phyloP scores from a whole-genome alignment of 2,329 filamentous ascomycete species.

The Aspergillus carbonarius region DNA sequence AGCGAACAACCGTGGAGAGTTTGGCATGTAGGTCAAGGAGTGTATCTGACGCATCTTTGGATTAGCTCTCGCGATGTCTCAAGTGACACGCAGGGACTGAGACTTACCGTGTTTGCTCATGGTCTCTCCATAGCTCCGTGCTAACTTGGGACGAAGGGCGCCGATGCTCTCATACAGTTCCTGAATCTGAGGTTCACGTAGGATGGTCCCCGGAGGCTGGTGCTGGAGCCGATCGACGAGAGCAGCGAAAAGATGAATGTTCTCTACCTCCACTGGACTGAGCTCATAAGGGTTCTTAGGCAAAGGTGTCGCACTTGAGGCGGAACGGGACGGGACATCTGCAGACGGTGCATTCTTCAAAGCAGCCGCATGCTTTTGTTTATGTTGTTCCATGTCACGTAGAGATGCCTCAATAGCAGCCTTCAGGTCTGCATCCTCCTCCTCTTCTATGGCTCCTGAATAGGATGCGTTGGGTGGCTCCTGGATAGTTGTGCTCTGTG shows the following conservation, averaged over 20 bases:
- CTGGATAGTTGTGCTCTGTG: conserved; percentile 55
- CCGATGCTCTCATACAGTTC: conserved; percentile 97
- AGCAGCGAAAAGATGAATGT: conserved; percentile 94
- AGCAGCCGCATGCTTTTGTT: conserved; percentile 80
- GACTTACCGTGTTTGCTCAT: conserved; percentile 96
- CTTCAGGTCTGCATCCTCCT: conserved; percentile 90
- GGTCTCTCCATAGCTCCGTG: conserved; percentile 93
- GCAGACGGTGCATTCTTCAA: conserved; percentile 74
- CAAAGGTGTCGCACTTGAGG: conserved; percentile 53
- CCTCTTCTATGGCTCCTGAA: conserved; percentile 57
- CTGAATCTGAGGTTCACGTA: conserved; percentile 97
- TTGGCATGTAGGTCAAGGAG: conserved; percentile 93
- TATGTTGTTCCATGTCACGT: conserved; percentile 97
- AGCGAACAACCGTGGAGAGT: conserved; percentile 90
- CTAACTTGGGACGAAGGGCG: conserved; percentile 86
- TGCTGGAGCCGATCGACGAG: conserved; percentile 92
- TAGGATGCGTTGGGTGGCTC: conserved; percentile 47
- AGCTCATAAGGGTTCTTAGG: conserved; percentile 94
- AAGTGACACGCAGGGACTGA: background rate
- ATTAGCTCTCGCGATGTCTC: conserved; percentile 19
- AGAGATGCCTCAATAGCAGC: conserved; percentile 93
- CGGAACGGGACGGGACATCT: conserved; percentile 48
- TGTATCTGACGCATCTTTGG: conserved; percentile 61
- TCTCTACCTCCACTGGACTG: conserved; percentile 89
- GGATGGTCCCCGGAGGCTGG: conserved; percentile 89